These are phyloP conservation scores for Elsinoe ampelina DNA, from an alignment of 2,329 filamentous ascomycete species.

Conservation along the genomic window DNA sequence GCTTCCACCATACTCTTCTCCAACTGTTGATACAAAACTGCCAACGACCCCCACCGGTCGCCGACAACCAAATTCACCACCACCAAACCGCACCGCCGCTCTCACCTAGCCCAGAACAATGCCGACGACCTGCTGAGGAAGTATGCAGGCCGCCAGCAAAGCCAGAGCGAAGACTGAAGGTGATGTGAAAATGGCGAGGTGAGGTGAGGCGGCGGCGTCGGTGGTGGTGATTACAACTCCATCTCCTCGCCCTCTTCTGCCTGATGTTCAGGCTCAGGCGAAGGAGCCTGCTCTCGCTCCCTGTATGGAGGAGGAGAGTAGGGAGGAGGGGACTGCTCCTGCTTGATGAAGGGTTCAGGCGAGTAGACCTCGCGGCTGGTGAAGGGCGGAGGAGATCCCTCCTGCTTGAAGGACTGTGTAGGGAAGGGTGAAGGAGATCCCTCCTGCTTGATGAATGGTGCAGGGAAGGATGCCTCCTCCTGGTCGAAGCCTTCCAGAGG, in stretches of 20 bases:
- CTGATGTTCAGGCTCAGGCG: too few species aligned
- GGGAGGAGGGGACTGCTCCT: too few species aligned
- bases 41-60: background rate
- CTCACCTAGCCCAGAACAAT: background rate
- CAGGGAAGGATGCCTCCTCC: too few species aligned
- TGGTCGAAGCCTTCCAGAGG: too few species aligned
- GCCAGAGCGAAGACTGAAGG: background rate
- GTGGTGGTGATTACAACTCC: background rate
- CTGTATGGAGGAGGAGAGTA: too few species aligned
- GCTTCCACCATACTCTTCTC: background rate
- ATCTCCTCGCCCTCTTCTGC: background rate
- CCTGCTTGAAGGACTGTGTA: too few species aligned
- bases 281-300: too few species aligned
- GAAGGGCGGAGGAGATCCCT: too few species aligned
- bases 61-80: background rate
- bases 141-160: background rate
- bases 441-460: too few species aligned
- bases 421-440: too few species aligned
- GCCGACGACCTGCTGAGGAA: background rate
- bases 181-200: background rate
- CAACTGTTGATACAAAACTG: background rate
- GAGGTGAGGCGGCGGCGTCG: background rate
- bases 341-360: too few species aligned
- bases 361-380: too few species aligned
- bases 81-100: background rate